Percentiles rank a stretch among this genome's conserved stretches.
Evolutionary conservation across 2,329 filamentous ascomycete genomes (phyloP).

Genomic region (Mycosphaerella arachidis): DNA sequence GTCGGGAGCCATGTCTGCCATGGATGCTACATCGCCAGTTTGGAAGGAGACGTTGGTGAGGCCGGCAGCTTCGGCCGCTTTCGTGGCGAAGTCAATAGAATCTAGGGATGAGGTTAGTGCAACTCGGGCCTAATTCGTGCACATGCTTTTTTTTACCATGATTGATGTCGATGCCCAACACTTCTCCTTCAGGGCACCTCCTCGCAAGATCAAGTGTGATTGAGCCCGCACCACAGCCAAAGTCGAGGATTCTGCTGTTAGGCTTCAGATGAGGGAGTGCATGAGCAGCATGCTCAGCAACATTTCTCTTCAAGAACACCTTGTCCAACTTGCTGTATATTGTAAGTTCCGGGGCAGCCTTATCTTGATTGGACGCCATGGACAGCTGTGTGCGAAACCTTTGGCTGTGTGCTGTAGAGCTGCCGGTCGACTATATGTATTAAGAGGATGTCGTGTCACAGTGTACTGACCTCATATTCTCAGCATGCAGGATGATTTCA

Average conservation of each 20-base stretch:
- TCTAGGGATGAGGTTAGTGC: neutral
- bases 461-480: too few species aligned
- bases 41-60: slow-evolving; percentile 13
- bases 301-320: slow-evolving; percentile 41
- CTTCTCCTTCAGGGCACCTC: slow-evolving; percentile 28
- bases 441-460: too few species aligned
- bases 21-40: slow-evolving; percentile 5
- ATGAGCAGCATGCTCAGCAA: slow-evolving; percentile 9
- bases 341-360: neutral
- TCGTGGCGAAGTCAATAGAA: slow-evolving; percentile 5
- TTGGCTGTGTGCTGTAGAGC: too few species aligned
- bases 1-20: neutral
- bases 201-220: slow-evolving; percentile 41
- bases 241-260: slow-evolving; percentile 38
- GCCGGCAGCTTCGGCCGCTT: slow-evolving; percentile 2
- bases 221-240: slow-evolving; percentile 43
- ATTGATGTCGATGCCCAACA: slow-evolving; percentile 36
- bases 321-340: neutral
- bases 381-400: too few species aligned
- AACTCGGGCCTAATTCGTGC: too few species aligned
- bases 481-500: too few species aligned
- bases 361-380: neutral
- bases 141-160: neutral
- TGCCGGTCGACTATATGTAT: too few species aligned
- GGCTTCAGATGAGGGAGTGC: slow-evolving; percentile 18